These are phyloP conservation scores for Hydrangea macrophylla DNA, from an alignment of 148 eudicot genomes.

Conservation along the genomic window DNA sequence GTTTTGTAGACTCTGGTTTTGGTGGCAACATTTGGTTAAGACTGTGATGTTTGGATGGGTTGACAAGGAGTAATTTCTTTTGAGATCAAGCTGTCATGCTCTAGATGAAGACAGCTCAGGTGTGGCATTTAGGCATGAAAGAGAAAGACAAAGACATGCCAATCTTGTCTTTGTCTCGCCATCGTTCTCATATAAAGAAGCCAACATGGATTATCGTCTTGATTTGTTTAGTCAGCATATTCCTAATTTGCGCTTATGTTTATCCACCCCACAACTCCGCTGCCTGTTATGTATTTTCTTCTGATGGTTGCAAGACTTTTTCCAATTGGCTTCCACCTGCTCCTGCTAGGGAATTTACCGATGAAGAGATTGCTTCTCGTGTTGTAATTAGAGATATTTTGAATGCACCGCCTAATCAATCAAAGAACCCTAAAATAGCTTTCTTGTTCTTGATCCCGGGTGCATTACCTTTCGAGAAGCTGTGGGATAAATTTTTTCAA, in stretches of 20 bases:
- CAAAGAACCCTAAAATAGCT: conserved; percentile 64
- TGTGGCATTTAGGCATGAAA: conserved; percentile 60
- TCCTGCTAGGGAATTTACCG: conserved; percentile 56
- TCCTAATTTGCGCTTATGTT: conserved; percentile 68
- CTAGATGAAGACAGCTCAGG: conserved; percentile 58
- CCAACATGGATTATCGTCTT: conserved; percentile 77
- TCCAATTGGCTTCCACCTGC: conserved; percentile 73
- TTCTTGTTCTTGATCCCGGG: conserved; percentile 78
- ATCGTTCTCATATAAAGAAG: conserved; percentile 56
- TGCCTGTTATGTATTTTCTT: conserved; percentile 69
- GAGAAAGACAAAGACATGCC: too few species aligned
- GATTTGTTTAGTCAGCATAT: conserved; percentile 55
- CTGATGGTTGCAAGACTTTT: conserved; percentile 62
- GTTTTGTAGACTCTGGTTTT: conserved; percentile 11
- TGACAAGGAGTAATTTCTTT: neutral
- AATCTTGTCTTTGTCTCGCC: conserved; percentile 56
- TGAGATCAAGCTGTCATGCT: conserved; percentile 15
- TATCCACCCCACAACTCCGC: conserved; percentile 67
- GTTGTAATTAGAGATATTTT: conserved; percentile 70
- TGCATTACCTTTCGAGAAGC: conserved; percentile 70
- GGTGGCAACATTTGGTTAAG: neutral
- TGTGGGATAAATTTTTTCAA: conserved; percentile 85
- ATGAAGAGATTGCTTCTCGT: conserved; percentile 72
- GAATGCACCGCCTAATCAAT: conserved; percentile 34
- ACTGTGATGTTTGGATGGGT: conserved; percentile 9